Evolutionary conservation across 2,329 filamentous ascomycete genomes (phyloP).

Genomic region (Botrytis elliptica): DNA sequence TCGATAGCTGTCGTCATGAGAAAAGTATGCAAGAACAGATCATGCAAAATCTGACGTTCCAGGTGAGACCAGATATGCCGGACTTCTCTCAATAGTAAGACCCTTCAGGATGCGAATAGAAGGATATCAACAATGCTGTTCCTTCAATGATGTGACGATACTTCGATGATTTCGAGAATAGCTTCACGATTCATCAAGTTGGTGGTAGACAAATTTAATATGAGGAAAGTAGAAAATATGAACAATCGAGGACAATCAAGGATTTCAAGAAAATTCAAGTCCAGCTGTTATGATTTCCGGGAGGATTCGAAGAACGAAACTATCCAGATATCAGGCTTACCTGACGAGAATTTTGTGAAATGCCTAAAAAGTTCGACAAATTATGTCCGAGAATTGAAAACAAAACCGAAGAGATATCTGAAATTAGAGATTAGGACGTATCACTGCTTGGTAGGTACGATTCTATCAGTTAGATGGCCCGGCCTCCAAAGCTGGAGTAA

Average conservation of each 20-base stretch:
- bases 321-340: neutral
- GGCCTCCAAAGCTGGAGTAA: slow-evolving; percentile 27
- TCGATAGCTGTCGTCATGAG: slow-evolving; percentile 6
- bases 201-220: slow-evolving; percentile 4
- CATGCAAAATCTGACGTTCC: neutral
- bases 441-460: neutral
- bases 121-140: slow-evolving; percentile 18
- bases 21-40: slow-evolving; percentile 18
- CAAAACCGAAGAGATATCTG: neutral
- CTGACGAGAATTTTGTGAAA: neutral
- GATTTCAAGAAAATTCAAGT: neutral
- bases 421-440: neutral
- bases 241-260: neutral
- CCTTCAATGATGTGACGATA: slow-evolving; percentile 18
- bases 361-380: slow-evolving; percentile 1
- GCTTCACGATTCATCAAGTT: slow-evolving; percentile 24
- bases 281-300: neutral
- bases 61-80: neutral
- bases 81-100: slow-evolving; percentile 9
- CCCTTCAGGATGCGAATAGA: neutral
- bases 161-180: slow-evolving; percentile 12
- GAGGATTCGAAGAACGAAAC: neutral
- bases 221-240: neutral
- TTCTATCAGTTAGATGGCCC: slow-evolving; percentile 4
- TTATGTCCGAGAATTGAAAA: neutral